A percentile compares a stretch with the other conserved stretches of the same genome.
phyloP scores from a whole-genome alignment of 2,329 filamentous ascomycete genomes.

The Pseudogymnoascus sp. region DNA sequence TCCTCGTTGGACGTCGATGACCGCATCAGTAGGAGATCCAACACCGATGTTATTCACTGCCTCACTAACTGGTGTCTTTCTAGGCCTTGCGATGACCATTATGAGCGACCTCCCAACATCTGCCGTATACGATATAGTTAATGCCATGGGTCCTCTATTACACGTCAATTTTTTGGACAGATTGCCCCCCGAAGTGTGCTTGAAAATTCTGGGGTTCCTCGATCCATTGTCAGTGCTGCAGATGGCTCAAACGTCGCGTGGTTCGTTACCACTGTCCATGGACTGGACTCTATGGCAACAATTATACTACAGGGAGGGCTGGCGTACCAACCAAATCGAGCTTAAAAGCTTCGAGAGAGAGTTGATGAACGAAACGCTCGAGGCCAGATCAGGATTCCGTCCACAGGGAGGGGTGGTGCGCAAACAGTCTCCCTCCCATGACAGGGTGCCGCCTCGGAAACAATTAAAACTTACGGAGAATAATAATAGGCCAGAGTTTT shows the following conservation, averaged over 20 bases:
- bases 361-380: constrained; percentile 24
- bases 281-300: constrained; percentile 83
- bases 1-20: constrained; percentile 5
- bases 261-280: constrained; percentile 73
- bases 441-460: not conserved
- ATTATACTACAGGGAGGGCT: constrained; percentile 78
- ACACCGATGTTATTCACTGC: not conserved
- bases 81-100: constrained; percentile 75
- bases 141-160: constrained; percentile 71
- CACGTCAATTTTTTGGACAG: constrained; percentile 87
- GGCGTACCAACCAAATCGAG: constrained; percentile 62
- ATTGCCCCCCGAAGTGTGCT: constrained; percentile 83
- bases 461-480: not conserved
- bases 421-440: not conserved
- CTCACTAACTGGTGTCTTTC: not conserved
- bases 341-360: constrained; percentile 59
- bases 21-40: constrained; percentile 3
- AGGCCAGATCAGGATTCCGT: constrained; percentile 9
- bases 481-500: not conserved
- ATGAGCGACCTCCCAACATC: constrained; percentile 73
- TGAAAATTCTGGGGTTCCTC: constrained; percentile 81
- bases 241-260: constrained; percentile 69
- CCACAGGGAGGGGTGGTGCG: constrained; percentile 10
- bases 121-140: constrained; percentile 70
- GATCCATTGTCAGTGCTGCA: constrained; percentile 72